Percentiles rank a stretch among this genome's conserved stretches.
These are phyloP conservation scores for Diaporthe helianthi DNA, from an alignment of 2,329 filamentous ascomycete genomes.

Conservation along the genomic window DNA sequence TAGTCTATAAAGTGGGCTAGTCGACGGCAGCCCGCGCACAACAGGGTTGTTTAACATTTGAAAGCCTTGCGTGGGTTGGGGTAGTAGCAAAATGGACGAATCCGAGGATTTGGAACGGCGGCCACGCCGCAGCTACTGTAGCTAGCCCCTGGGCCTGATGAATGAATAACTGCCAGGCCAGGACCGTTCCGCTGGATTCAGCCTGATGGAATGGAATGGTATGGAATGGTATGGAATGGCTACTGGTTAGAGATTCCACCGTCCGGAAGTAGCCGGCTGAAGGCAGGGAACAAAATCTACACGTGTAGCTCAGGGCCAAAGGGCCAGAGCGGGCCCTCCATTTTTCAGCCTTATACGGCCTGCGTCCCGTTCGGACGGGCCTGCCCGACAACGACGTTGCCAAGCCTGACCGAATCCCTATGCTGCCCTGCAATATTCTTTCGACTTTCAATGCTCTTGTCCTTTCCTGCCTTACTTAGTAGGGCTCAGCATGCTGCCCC, in stretches of 20 bases:
- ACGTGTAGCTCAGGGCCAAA: not conserved
- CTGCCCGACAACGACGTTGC: slow-evolving; percentile 12
- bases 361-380: not conserved
- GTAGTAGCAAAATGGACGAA: not conserved
- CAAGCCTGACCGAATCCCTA: not conserved
- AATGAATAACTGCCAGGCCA: not conserved
- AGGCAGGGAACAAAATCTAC: not conserved
- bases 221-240: not conserved
- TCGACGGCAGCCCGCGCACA: not conserved
- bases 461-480: not conserved
- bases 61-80: slow-evolving; percentile 24
- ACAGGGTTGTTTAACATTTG: not conserved
- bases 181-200: not conserved
- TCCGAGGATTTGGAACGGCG: not conserved
- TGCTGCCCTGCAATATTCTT: not conserved
- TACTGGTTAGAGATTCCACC: not conserved
- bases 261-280: slow-evolving; percentile 1
- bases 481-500: not conserved
- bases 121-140: slow-evolving; percentile 2
- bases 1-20: slow-evolving; percentile 17
- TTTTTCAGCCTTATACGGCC: slow-evolving; percentile 12
- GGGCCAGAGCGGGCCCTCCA: slow-evolving; percentile 2
- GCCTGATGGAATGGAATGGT: not conserved
- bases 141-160: not conserved
- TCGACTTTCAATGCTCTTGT: not conserved